Conservation (phyloP, 257 asterid genomes). For the Gentiana straminea region DNA sequence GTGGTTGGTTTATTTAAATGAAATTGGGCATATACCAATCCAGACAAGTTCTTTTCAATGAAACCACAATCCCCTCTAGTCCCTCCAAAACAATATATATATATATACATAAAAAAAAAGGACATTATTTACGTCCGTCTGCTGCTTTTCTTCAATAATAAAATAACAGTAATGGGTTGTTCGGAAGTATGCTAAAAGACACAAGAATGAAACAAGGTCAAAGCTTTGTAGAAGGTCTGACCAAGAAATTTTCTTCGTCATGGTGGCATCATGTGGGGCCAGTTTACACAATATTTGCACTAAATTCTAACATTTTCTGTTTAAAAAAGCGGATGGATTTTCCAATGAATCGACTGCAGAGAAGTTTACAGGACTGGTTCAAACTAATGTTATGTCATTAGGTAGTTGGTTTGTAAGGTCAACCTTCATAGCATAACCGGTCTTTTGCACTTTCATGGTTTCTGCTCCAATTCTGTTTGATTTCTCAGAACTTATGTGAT, state of each 20-base stretch:
- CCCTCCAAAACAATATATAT: too few species aligned
- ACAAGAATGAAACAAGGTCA: background rate
- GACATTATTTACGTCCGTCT: too few species aligned
- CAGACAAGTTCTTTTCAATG: too few species aligned
- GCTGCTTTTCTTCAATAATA: too few species aligned
- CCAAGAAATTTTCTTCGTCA: background rate
- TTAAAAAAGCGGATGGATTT: background rate
- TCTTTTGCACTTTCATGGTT: background rate
- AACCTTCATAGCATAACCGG: background rate
- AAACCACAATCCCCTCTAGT: too few species aligned
- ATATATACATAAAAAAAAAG: too few species aligned
- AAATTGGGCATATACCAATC: too few species aligned
- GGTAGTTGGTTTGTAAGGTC: background rate
- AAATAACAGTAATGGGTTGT: too few species aligned
- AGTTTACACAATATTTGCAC: background rate
- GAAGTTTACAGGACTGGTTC: constrained; percentile 1
- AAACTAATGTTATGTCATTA: constrained; percentile 1
- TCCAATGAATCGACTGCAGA: background rate
- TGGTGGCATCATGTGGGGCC: background rate
- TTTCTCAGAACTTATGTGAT: constrained; percentile 4
- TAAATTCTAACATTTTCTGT: too few species aligned
- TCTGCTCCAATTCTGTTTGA: constrained; percentile 6
- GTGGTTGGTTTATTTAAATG: too few species aligned
- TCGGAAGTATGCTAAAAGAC: background rate
- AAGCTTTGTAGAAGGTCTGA: constrained; percentile 1